Conservation (phyloP, 345 rosid species). For the Raphanus sativus region DNA sequence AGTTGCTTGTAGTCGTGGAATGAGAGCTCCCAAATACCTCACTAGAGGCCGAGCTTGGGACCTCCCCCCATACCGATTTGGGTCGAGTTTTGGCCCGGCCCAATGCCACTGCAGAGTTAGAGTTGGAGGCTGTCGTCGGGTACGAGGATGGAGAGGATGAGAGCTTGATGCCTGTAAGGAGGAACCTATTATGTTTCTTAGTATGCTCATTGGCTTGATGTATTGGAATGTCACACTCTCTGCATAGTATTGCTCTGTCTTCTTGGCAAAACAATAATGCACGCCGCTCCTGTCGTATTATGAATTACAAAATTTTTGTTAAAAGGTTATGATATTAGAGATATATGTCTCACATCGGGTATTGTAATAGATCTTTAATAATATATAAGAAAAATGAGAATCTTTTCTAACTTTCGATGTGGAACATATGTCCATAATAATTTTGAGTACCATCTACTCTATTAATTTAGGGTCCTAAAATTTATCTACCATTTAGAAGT, state of each 20-base stretch:
- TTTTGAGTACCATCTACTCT: too few species aligned
- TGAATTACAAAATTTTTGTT: background rate
- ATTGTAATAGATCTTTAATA: too few species aligned
- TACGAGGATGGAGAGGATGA: constrained; percentile 46
- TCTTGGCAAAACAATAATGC: constrained; percentile 76
- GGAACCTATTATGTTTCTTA: constrained; percentile 75
- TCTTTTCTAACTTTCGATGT: too few species aligned
- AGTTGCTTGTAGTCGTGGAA: constrained; percentile 30
- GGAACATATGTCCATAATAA: too few species aligned
- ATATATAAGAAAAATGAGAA: too few species aligned
- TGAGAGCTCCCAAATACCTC: constrained; percentile 38
- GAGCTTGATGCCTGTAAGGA: constrained; percentile 69
- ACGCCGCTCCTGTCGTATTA: constrained; percentile 52
- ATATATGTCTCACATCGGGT: too few species aligned
- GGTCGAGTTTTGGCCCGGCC: constrained; percentile 24
- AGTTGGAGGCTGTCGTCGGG: constrained; percentile 40
- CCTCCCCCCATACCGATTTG: constrained; percentile 26
- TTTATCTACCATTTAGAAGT: too few species aligned
- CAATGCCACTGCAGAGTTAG: constrained; percentile 5
- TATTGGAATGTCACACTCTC: constrained; percentile 72
- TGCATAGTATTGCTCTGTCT: constrained; percentile 84
- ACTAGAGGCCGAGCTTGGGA: constrained; percentile 34
- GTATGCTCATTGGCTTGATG: constrained; percentile 68
- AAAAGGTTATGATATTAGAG: too few species aligned
- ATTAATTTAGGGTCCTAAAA: too few species aligned